Conservation (phyloP, 2,329 filamentous ascomycete species). For the Fusarium brachygibbosum region DNA sequence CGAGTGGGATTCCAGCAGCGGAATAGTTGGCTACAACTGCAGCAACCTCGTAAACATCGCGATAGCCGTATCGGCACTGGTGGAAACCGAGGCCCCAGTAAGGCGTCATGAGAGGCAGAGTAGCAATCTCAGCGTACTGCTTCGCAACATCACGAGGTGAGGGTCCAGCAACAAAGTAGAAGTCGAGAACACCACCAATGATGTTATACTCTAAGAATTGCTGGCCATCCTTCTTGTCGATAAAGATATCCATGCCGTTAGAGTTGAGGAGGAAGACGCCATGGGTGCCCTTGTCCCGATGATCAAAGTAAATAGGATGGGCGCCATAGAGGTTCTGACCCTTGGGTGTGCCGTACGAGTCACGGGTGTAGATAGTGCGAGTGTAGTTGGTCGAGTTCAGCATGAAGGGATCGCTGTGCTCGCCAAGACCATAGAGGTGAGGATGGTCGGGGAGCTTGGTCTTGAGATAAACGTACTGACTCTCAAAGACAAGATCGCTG, state of each 20-base stretch:
- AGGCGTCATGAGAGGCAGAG: slow-evolving; percentile 71
- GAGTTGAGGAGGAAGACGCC: slow-evolving; percentile 79
- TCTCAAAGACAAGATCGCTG: slow-evolving; percentile 78
- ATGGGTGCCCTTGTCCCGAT: slow-evolving; percentile 70
- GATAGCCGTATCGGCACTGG: slow-evolving; percentile 75
- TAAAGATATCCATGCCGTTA: slow-evolving; percentile 82
- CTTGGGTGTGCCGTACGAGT: slow-evolving; percentile 71
- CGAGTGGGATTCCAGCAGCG: slow-evolving; percentile 73
- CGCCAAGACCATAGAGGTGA: slow-evolving; percentile 82
- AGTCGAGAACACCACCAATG: slow-evolving; percentile 81
- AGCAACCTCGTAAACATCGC: slow-evolving; percentile 73
- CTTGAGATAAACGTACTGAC: slow-evolving; percentile 80
- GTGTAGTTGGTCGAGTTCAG: slow-evolving; percentile 73
- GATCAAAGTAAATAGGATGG: slow-evolving; percentile 82
- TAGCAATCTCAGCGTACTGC: slow-evolving; percentile 71
- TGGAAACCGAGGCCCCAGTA: slow-evolving; percentile 75
- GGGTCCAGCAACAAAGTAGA: slow-evolving; percentile 74
- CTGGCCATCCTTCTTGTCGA: slow-evolving; percentile 70
- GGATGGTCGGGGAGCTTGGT: slow-evolving; percentile 77
- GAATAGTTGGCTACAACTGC: slow-evolving; percentile 78
- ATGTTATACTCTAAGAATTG: slow-evolving; percentile 85
- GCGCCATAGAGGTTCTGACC: slow-evolving; percentile 78
- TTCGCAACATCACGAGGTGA: slow-evolving; percentile 68
- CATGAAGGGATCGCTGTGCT: slow-evolving; percentile 79
- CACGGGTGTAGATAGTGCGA: slow-evolving; percentile 72